Conservation (phyloP, 768 basidiomycete species). For the Tylopilus felleus region DNA sequence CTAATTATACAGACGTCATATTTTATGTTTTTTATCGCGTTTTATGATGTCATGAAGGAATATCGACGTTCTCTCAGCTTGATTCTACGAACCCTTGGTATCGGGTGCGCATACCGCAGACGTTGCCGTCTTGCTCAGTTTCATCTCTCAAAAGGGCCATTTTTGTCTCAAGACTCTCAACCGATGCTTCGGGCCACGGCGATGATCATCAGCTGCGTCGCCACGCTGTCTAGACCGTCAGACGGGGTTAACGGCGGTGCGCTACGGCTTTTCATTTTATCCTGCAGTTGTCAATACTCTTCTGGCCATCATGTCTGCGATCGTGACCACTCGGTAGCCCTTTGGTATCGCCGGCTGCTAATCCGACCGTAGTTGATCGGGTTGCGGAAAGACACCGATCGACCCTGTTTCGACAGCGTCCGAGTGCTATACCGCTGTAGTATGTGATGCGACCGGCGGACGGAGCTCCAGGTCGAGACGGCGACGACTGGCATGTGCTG, state of each 20-base stretch:
- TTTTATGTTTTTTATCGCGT: too few relatives aligned
- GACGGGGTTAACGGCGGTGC: not conserved
- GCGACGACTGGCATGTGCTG: slow-evolving; percentile 31
- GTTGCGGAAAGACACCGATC: too few relatives aligned
- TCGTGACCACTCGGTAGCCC: too few relatives aligned
- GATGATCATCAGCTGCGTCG: slow-evolving; percentile 59
- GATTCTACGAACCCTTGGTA: slow-evolving; percentile 49
- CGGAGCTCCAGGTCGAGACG: too few relatives aligned
- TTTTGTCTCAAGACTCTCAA: too few relatives aligned
- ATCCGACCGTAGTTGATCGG: too few relatives aligned
- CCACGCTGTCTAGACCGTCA: slow-evolving; percentile 43
- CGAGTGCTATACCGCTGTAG: not conserved
- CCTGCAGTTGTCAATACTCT: not conserved
- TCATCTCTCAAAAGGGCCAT: not conserved
- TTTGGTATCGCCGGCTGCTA: too few relatives aligned
- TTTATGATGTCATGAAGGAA: too few relatives aligned
- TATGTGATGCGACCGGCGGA: too few relatives aligned
- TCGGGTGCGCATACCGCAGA: slow-evolving; percentile 36
- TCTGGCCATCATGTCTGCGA: too few relatives aligned
- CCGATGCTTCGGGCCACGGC: not conserved
- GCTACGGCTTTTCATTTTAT: not conserved
- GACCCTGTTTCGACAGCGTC: not conserved
- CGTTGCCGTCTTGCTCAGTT: not conserved
- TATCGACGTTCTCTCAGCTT: slow-evolving; percentile 44
- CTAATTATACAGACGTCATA: not conserved